Percentiles rank a stretch among this genome's conserved stretches.
phyloP scores from a whole-genome alignment of 1,284 basidiomycete genomes.

The Exobasidium cylindrosporum region DNA sequence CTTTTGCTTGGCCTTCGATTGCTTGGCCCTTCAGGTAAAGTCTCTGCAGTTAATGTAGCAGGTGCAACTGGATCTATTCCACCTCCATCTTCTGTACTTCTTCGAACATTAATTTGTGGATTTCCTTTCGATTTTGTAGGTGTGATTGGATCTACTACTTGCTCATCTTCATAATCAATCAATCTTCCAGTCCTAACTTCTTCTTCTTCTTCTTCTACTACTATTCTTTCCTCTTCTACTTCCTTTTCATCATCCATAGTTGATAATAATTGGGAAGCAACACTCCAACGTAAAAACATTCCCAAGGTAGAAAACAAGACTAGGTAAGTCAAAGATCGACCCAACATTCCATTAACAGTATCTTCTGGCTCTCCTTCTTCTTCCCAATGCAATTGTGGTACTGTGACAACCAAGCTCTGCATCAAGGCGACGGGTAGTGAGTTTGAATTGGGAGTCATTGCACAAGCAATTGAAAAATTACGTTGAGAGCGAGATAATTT shows the following conservation, averaged over 20 bases:
- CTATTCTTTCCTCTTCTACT: slow-evolving; percentile 8
- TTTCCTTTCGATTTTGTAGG: background rate
- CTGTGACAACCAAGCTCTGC: slow-evolving; percentile 81
- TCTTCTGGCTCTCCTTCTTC: slow-evolving; percentile 63
- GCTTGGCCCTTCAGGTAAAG: slow-evolving; percentile 14
- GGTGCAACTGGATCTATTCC: slow-evolving; percentile 1
- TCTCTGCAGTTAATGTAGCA: slow-evolving; percentile 19
- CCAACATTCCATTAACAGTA: slow-evolving; percentile 80
- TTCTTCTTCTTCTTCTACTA: background rate
- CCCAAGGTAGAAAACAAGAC: slow-evolving; percentile 88
- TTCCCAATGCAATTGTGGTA: slow-evolving; percentile 79
- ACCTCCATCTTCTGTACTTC: slow-evolving; percentile 21
- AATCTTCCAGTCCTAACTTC: slow-evolving; percentile 9
- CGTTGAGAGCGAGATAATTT: slow-evolving; percentile 53
- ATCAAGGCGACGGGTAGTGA: slow-evolving; percentile 87
- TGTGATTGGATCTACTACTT: background rate
- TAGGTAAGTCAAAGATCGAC: slow-evolving; percentile 84
- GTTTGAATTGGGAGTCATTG: slow-evolving; percentile 69
- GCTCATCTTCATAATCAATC: slow-evolving; percentile 14
- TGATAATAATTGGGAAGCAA: slow-evolving; percentile 57
- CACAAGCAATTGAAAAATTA: slow-evolving; percentile 56
- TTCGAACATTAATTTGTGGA: slow-evolving; percentile 1
- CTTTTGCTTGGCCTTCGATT: slow-evolving; percentile 7
- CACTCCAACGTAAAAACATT: slow-evolving; percentile 64
- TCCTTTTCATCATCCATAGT: slow-evolving; percentile 46